A percentile compares a stretch with the other conserved stretches of the same genome.
Conservation (phyloP, 1,139 yeast genomes). For the Sugiyamaella neomexicana region DNA sequence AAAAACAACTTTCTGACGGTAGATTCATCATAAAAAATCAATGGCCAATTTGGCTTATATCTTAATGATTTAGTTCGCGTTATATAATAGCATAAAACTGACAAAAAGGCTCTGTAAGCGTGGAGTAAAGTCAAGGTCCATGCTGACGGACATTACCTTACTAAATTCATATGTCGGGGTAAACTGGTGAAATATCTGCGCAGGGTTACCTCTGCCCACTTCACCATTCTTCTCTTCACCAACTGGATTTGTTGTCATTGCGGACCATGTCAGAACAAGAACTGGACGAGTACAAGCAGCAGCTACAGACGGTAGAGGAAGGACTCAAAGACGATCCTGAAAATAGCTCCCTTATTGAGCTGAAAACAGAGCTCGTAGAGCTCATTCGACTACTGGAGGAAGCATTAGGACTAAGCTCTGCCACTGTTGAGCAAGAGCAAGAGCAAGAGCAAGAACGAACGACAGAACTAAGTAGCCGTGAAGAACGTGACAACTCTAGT, state of each 20-base stretch:
- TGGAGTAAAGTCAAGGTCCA: no score
- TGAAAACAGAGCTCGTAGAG: conserved; percentile 39
- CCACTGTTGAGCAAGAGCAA: neutral
- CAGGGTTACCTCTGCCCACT: neutral
- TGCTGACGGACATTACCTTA: neutral
- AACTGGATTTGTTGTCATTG: neutral
- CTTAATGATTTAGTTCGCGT: no score
- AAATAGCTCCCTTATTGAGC: conserved; percentile 36
- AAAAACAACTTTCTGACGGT: no score
- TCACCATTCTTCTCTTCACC: neutral
- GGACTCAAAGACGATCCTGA: conserved; percentile 37
- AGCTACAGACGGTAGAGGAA: conserved; percentile 38
- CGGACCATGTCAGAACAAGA: conserved; percentile 31
- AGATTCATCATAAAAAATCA: no score
- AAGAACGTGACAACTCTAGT: neutral
- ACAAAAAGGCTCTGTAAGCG: no score
- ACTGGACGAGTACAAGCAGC: conserved; percentile 39
- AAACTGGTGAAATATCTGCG: neutral
- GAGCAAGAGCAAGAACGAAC: neutral
- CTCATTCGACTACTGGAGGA: conserved; percentile 35
- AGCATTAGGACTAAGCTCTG: conserved; percentile 20
- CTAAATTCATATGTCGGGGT: neutral
- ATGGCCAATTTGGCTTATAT: no score
- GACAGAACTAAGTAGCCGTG: conserved; percentile 11
- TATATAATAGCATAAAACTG: no score